Percentiles rank a stretch among this genome's conserved stretches.
Evolutionary conservation across 2,329 filamentous ascomycete genomes (phyloP).

Genomic region (Fusarium euwallaceae): DNA sequence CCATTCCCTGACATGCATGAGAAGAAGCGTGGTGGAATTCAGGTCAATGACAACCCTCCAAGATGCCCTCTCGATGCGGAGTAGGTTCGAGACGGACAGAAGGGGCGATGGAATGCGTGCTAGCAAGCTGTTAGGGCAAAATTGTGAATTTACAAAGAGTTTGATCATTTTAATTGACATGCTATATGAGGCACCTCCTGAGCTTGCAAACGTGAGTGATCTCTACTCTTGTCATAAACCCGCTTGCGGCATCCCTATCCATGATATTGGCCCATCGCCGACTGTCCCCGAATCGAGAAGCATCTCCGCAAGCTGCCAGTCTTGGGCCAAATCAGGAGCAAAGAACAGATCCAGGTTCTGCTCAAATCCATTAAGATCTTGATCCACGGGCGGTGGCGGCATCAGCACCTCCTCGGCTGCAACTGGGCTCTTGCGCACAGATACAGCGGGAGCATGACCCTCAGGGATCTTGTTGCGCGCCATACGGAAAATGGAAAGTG

Average conservation of each 20-base stretch:
- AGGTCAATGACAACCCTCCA: constrained; percentile 19
- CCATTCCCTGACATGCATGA: constrained; percentile 83
- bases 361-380: constrained; percentile 1
- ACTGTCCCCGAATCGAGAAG: constrained; percentile 12
- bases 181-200: neutral
- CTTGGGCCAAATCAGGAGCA: constrained; percentile 2
- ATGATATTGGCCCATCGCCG: constrained; percentile 15
- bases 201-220: too few species aligned
- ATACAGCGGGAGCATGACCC: constrained; percentile 8
- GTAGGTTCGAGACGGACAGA: neutral
- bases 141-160: neutral
- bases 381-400: neutral
- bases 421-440: neutral
- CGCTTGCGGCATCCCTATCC: constrained; percentile 11
- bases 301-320: constrained; percentile 24
- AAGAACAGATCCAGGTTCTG: constrained; percentile 19
- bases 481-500: constrained; percentile 28
- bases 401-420: neutral
- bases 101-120: neutral
- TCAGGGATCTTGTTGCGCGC: constrained; percentile 23
- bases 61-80: constrained; percentile 12
- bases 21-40: constrained; percentile 81
- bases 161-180: neutral
- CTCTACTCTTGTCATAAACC: neutral
- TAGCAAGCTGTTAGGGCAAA: neutral